Base-by-base conservation (phyloP, 2,329 filamentous ascomycete genomes). In the Ophiosphaerella herpotricha region DNA sequence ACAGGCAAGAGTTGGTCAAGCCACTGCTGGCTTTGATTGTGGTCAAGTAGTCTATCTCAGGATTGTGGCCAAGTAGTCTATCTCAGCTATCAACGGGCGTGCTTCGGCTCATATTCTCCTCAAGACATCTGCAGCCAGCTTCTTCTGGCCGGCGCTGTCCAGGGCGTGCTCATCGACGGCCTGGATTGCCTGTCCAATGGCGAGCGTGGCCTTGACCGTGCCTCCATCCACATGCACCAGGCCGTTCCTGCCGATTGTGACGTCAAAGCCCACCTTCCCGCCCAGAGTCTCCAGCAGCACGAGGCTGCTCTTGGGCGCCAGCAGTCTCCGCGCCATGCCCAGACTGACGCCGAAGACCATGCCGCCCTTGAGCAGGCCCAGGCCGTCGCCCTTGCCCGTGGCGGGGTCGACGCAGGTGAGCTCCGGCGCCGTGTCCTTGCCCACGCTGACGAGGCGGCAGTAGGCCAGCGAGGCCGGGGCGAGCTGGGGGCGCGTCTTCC, bases 231-330 rank as follows among this genome's bases (percentile, higher is more conserved):
- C 89, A 91, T 94, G 97, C 18, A 97, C 83, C 71, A 85, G 87
- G 35, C 94, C 94, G 73, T 99, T 99, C 66, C 91, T 85, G 14
- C 94, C 94, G 7, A 96, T 89, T 0, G 93, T 93, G 52, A 95
- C 89, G 78, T 99, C 94, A 71, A 97, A 99, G 16, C 89, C 86
- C 12, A 96, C 75, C 46, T 90, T 93, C 50, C 86, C 86, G 3
- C 87, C 92, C 12, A 97, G 76, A 67, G 91, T 89, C 56, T 96
- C 90, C 48, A 97, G 74, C 23, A 97, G 81, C 3, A 85, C 82
- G 7, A 96, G 74, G 3, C 84, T 80, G 12, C 78, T 79, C 36
- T 82, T 81, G 62, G 82, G 83, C 58, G 75, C 60, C 74, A 97
- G 80, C 55, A 96, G 74, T 45, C 92, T 80, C 46, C 91, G 82